Percentiles rank a stretch among this genome's conserved stretches.
Conservation (phyloP, 441 rosid species). For the Daphne laureola region DNA sequence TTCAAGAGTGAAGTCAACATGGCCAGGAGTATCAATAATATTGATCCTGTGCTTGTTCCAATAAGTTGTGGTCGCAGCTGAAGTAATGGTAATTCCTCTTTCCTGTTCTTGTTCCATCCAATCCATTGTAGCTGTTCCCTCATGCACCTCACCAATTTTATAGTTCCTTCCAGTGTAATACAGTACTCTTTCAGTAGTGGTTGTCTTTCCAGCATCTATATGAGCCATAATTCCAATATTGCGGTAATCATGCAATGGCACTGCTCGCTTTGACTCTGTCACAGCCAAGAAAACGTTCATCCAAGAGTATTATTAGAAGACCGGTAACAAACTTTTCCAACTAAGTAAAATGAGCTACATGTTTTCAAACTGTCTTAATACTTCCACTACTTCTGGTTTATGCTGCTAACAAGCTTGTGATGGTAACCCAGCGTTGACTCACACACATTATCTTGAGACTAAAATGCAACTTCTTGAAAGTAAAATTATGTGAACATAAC, state of each 20-base stretch:
- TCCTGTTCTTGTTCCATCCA: constrained; percentile 99
- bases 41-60: constrained; percentile 89
- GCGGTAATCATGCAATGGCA: constrained; percentile 75
- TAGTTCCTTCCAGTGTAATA: constrained; percentile 91
- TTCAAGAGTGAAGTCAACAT: constrained; percentile 93
- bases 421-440: neutral
- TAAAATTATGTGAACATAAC: neutral
- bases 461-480: neutral
- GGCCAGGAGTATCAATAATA: constrained; percentile 96
- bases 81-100: constrained; percentile 94
- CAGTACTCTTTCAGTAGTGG: constrained; percentile 86
- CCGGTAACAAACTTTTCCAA: constrained; percentile 8
- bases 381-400: neutral
- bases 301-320: constrained; percentile 6
- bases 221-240: constrained; percentile 98
- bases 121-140: constrained; percentile 98
- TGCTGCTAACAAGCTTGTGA: neutral
- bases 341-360: neutral
- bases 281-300: constrained; percentile 14
- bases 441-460: neutral
- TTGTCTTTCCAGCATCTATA: constrained; percentile 94
- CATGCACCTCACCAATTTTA: constrained; percentile 95
- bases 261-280: constrained; percentile 51
- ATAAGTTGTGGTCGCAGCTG: constrained; percentile 90
- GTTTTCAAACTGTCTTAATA: neutral